Evolutionary conservation across 192 early-diverging fungal species (phyloP).

Genomic region (Backusella macrospora): DNA sequence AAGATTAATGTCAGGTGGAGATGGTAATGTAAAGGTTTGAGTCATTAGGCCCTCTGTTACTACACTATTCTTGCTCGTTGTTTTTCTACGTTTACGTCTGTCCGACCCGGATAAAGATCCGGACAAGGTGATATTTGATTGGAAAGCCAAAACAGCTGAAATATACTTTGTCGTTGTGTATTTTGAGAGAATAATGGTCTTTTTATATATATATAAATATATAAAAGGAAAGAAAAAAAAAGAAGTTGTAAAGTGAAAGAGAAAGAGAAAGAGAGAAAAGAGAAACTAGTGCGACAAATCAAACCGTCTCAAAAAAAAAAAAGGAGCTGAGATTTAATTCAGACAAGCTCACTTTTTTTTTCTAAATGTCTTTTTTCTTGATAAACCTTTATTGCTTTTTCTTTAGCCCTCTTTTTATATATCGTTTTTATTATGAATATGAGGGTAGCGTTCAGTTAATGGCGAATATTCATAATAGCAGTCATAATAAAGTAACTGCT

Average conservation of each 20-base stretch:
- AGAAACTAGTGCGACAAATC: background rate
- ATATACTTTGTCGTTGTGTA: background rate
- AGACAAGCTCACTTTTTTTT: background rate
- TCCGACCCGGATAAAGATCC: slow-evolving; percentile 1
- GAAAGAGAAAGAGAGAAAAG: background rate
- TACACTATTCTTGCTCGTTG: background rate
- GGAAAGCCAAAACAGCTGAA: slow-evolving; percentile 17
- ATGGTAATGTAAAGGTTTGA: background rate
- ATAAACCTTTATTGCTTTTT: background rate
- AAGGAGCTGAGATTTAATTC: background rate
- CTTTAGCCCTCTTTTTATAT: background rate
- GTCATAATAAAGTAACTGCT: background rate
- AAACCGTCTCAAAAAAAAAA: background rate
- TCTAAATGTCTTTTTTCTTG: background rate
- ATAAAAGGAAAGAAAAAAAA: slow-evolving; percentile 5
- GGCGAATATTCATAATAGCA: too few relatives aligned
- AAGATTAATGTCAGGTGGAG: slow-evolving; percentile 4
- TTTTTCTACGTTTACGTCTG: slow-evolving; percentile 22
- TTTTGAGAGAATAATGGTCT: background rate
- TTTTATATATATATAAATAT: background rate
- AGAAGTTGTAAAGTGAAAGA: background rate
- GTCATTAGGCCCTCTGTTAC: background rate
- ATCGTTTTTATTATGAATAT: background rate
- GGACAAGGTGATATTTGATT: slow-evolving; percentile 11
- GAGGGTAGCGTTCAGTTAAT: too few relatives aligned